Evolutionary conservation across 257 asterid species (phyloP).

Genomic region (Solanum piurae): DNA sequence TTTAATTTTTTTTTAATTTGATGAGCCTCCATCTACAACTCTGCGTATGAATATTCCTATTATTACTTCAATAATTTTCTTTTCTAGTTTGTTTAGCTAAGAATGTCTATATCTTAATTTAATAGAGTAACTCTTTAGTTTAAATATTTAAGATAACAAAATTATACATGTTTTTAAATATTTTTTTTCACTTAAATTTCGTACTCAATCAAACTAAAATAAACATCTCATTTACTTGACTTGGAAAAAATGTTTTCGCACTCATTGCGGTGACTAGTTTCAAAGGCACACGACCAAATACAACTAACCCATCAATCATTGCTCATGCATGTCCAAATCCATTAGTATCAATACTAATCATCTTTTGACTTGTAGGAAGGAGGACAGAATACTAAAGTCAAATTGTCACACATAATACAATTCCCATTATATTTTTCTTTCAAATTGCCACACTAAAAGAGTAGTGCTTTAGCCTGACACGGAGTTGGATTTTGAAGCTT

Average conservation of each 20-base stretch:
- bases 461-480: background rate
- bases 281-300: slow-evolving; percentile 9
- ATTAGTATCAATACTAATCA: background rate
- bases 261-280: slow-evolving; percentile 16
- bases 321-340: slow-evolving; percentile 1
- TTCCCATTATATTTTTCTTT: background rate
- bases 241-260: background rate
- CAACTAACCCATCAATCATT: slow-evolving; percentile 4
- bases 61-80: background rate
- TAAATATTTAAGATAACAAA: background rate
- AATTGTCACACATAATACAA: background rate
- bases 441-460: background rate
- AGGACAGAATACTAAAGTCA: slow-evolving; percentile 10
- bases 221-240: background rate
- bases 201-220: fast-evolving
- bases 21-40: background rate
- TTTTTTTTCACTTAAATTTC: background rate
- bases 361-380: slow-evolving; percentile 3
- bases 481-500: background rate
- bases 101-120: too few relatives aligned
- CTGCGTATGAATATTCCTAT: background rate
- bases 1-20: background rate
- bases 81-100: background rate
- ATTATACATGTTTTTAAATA: background rate
- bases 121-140: background rate